Evolutionary conservation across 1,284 basidiomycete species (phyloP), one percentile per base, ranked within the genome.

Genomic region (Cutaneotrichosporon sp.): DNA sequence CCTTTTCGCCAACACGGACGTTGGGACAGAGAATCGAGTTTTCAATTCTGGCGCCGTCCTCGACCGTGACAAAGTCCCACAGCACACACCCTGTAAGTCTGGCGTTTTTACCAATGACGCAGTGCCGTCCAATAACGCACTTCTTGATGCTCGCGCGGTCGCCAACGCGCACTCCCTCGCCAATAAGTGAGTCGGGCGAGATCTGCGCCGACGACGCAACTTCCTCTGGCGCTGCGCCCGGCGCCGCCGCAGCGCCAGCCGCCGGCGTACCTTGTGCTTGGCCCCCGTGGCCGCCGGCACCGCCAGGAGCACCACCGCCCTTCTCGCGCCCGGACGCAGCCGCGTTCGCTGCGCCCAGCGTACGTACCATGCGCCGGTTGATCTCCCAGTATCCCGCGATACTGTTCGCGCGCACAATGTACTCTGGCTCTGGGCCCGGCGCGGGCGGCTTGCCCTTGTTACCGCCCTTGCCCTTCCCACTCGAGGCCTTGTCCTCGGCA

Each of bases 91-190:
- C 87, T 1, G 80, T 81, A 51, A 97, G 83, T 72, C 86, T 91
- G 26, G 82, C 86, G 76, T 86, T 86, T 68, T 85, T 89, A 12
- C 91, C 92, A 56, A 97, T 88, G 20, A 84, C 76, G 64, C 90
- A 94, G 66, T 93, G 90, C 56, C 85, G 82, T 5, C 94, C 94
- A 21, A 97, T 82, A 20, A 93, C 81, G 8, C 86, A 88, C 61
- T 86, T 86, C 73, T 96, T 97, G 73, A 98, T 85, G 33, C 79
- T 85, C 17, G 88, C 84, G 41, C 85, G 84, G 68, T 97, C 93
- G 7, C 85, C 86, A 7, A 98, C 79, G 47, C 83, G 83, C 10
- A 88, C 88, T 4, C 85, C 88, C 44, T 84, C 83, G 8, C 87
- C 90, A 13, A 97, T 78, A 54, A 90, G 81, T 12, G 85, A 87